Conservation (phyloP, 495 filamentous ascomycete genomes). For the Baudoinia panamericana region DNA sequence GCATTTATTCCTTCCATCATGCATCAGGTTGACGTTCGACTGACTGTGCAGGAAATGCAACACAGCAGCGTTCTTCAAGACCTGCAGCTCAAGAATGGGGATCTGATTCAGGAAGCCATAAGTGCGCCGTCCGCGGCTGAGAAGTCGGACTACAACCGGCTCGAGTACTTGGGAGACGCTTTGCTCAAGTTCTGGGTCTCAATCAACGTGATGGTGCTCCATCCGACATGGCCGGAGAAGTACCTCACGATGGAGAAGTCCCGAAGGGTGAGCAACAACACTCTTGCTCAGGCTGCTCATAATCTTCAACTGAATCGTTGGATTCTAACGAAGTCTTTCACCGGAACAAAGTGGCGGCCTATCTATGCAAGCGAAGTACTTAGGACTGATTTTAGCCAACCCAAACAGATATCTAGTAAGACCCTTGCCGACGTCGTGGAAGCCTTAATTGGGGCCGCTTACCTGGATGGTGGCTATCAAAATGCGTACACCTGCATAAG, state of each 20-base stretch:
- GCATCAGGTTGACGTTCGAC: slow-evolving; percentile 48
- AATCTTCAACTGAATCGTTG: slow-evolving; percentile 54
- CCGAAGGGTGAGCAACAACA: slow-evolving; percentile 56
- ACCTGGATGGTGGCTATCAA: slow-evolving; percentile 51
- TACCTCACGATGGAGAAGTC: slow-evolving; percentile 58
- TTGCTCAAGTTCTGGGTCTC: slow-evolving; percentile 69
- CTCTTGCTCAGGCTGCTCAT: slow-evolving; percentile 51
- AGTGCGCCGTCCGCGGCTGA: slow-evolving; percentile 50
- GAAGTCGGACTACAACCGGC: slow-evolving; percentile 60
- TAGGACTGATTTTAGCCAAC: slow-evolving; percentile 8
- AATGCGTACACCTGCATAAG: slow-evolving; percentile 53
- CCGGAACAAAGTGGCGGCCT: slow-evolving; percentile 57
- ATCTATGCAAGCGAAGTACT: slow-evolving; percentile 44
- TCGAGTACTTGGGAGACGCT: slow-evolving; percentile 82
- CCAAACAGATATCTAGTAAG: slow-evolving; percentile 53
- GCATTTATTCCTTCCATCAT: slow-evolving; percentile 64
- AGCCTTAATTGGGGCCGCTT: slow-evolving; percentile 68
- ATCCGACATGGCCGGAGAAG: slow-evolving; percentile 64
- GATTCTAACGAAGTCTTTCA: slow-evolving; percentile 59
- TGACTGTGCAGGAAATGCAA: slow-evolving; percentile 52
- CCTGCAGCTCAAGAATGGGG: slow-evolving; percentile 36
- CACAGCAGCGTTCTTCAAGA: slow-evolving; percentile 47
- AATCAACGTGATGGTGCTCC: slow-evolving; percentile 50
- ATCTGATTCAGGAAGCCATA: slow-evolving; percentile 59
- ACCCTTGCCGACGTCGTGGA: slow-evolving; percentile 84